These are phyloP conservation scores for Chaetothyriales sp. DNA, from an alignment of 2,329 filamentous ascomycete genomes.

Conservation along the genomic window DNA sequence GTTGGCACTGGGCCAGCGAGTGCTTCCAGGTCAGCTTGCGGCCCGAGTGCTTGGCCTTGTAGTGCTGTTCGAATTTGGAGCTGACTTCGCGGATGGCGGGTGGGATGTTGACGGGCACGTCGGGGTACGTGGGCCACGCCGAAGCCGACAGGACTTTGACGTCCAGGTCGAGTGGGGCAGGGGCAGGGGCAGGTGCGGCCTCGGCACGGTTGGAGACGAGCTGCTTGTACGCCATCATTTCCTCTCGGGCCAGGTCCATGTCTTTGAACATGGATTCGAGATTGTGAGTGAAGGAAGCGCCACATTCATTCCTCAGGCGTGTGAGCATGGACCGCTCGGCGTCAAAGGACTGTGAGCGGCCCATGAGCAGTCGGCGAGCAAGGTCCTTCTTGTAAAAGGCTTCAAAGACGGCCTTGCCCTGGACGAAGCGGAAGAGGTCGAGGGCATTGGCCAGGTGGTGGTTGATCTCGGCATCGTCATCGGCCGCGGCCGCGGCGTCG, in stretches of 20 bases:
- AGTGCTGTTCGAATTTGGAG: slow-evolving; percentile 69
- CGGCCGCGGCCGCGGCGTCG: slow-evolving; percentile 24
- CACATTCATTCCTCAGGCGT: slow-evolving; percentile 84
- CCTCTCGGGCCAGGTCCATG: slow-evolving; percentile 80
- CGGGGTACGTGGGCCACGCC: slow-evolving; percentile 85
- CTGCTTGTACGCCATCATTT: slow-evolving; percentile 77
- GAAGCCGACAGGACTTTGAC: slow-evolving; percentile 85
- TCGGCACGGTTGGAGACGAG: slow-evolving; percentile 48
- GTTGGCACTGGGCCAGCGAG: slow-evolving; percentile 74
- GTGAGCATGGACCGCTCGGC: slow-evolving; percentile 92
- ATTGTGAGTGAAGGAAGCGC: slow-evolving; percentile 88
- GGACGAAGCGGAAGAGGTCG: slow-evolving; percentile 90
- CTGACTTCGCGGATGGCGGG: slow-evolving; percentile 61
- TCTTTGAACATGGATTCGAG: slow-evolving; percentile 99
- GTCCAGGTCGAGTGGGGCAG: slow-evolving; percentile 59
- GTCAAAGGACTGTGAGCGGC: slow-evolving; percentile 81
- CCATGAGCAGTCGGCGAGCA: slow-evolving; percentile 77
- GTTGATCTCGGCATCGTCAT: slow-evolving; percentile 58
- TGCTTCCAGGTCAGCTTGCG: slow-evolving; percentile 85
- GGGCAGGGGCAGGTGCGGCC: slow-evolving; percentile 35
- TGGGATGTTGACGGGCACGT: slow-evolving; percentile 62
- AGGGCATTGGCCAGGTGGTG: slow-evolving; percentile 83
- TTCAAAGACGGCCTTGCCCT: slow-evolving; percentile 95
- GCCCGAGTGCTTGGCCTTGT: slow-evolving; percentile 79
- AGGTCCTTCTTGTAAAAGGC: slow-evolving; percentile 99